Conservation (phyloP, 116 monocot species). For the Papilionanthe hybrid region DNA sequence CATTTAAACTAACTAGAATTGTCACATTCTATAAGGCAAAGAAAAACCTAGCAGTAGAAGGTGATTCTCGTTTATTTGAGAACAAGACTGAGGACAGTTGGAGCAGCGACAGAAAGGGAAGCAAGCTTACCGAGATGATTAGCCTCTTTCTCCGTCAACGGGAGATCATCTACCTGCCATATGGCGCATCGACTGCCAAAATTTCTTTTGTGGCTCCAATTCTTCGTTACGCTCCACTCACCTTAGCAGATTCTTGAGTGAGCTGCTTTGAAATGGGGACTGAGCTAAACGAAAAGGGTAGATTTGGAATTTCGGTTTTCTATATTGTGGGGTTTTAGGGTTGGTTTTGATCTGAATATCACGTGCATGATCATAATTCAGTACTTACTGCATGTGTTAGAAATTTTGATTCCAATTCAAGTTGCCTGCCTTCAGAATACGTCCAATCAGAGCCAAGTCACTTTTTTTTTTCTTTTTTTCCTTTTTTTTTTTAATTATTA, state of each 20-base stretch:
- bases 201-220: background rate
- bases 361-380: too few relatives aligned
- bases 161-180: background rate
- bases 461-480: too few relatives aligned
- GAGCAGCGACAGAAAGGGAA: background rate
- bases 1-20: background rate
- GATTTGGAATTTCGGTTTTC: background rate
- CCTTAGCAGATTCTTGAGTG: background rate
- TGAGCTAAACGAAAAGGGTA: background rate
- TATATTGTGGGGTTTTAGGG: background rate
- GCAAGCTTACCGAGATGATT: background rate
- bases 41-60: background rate
- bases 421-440: too few relatives aligned
- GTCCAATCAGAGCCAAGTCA: too few relatives aligned
- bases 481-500: too few relatives aligned
- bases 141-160: background rate
- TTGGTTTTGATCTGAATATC: too few relatives aligned
- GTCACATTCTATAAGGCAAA: background rate
- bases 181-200: background rate
- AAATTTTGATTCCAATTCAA: too few relatives aligned
- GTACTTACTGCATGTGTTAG: too few relatives aligned
- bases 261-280: background rate
- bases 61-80: background rate
- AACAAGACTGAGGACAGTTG: background rate
- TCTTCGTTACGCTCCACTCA: background rate